These are phyloP conservation scores for Funneliformis geosporum DNA, from an alignment of 192 early-diverging fungal genomes.

Conservation along the genomic window DNA sequence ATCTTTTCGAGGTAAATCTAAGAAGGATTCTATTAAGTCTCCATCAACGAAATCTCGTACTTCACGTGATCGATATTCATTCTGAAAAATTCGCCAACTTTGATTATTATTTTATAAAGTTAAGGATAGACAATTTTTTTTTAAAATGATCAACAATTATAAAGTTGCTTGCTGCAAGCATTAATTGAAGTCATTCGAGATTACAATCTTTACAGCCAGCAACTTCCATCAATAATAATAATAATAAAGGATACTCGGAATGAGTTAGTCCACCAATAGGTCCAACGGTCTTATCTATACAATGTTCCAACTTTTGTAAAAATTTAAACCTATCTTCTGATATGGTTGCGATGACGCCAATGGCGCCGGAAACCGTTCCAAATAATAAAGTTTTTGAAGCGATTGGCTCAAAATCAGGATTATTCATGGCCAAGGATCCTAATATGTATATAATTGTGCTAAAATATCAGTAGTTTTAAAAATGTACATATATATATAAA, in stretches of 20 bases:
- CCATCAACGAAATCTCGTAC: conserved; percentile 80
- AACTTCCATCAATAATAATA: too few relatives aligned
- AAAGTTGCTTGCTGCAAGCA: too few relatives aligned
- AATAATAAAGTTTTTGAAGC: conserved; percentile 63
- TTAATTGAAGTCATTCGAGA: too few relatives aligned
- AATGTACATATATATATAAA: background rate
- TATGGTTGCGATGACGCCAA: conserved; percentile 77
- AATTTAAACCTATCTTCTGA: conserved; percentile 57
- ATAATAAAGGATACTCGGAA: conserved; percentile 44
- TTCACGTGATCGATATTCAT: conserved; percentile 48
- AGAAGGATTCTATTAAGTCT: conserved; percentile 84
- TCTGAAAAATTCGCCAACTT: conserved; percentile 67
- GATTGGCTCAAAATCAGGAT: conserved; percentile 60
- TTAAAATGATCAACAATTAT: too few relatives aligned
- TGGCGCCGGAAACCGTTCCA: conserved; percentile 75
- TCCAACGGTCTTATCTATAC: conserved; percentile 56
- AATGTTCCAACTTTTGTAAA: conserved; percentile 64
- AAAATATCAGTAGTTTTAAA: conserved; percentile 1
- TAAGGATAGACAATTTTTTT: background rate
- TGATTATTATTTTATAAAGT: background rate
- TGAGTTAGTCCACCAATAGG: conserved; percentile 66
- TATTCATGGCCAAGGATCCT: conserved; percentile 79
- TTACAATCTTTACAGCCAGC: too few relatives aligned
- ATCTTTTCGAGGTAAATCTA: conserved; percentile 64
- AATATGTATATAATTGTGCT: conserved; percentile 3